phyloP scores from a whole-genome alignment of 2,329 filamentous ascomycete species.

The Aphanoascus verrucosus region DNA sequence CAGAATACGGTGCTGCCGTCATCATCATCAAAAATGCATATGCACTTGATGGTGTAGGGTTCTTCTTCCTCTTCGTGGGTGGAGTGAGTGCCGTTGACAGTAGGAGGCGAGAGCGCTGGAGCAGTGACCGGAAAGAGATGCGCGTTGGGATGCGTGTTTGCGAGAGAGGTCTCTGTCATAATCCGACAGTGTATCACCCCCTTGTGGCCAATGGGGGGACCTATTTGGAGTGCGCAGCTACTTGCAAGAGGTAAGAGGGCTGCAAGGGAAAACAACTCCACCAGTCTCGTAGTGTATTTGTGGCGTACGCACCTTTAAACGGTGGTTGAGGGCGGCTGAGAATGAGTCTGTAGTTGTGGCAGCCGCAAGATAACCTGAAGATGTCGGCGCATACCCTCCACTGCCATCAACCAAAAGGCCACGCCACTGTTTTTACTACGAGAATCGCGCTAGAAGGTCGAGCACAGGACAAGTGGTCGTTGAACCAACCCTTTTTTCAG shows the following conservation, averaged over 20 bases:
- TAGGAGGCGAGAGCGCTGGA: constrained; percentile 32
- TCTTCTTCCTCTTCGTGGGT: constrained; percentile 36
- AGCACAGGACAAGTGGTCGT: background rate
- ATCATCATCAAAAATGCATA: constrained; percentile 86
- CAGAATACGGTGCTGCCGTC: constrained; percentile 97
- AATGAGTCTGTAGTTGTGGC: background rate
- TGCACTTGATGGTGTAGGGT: constrained; percentile 89
- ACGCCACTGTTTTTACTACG: background rate
- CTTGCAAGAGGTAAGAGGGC: background rate
- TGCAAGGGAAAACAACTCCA: background rate
- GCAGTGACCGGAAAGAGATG: constrained; percentile 39
- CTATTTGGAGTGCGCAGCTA: background rate
- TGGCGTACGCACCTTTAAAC: background rate
- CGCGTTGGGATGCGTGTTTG: constrained; percentile 40
- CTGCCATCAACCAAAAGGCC: constrained; percentile 5
- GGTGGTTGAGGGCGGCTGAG: background rate
- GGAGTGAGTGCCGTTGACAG: constrained; percentile 33
- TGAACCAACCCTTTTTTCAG: background rate
- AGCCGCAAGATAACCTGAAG: background rate
- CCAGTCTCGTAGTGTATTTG: background rate
- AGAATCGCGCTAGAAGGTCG: background rate
- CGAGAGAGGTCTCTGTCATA: constrained; percentile 45
- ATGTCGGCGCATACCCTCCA: constrained; percentile 6
- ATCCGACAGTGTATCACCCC: constrained; percentile 41
- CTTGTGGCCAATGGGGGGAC: constrained; percentile 20